Evolutionary conservation across 140 eudicot genomes (phyloP).

Genomic region (Anethum foeniculum): DNA sequence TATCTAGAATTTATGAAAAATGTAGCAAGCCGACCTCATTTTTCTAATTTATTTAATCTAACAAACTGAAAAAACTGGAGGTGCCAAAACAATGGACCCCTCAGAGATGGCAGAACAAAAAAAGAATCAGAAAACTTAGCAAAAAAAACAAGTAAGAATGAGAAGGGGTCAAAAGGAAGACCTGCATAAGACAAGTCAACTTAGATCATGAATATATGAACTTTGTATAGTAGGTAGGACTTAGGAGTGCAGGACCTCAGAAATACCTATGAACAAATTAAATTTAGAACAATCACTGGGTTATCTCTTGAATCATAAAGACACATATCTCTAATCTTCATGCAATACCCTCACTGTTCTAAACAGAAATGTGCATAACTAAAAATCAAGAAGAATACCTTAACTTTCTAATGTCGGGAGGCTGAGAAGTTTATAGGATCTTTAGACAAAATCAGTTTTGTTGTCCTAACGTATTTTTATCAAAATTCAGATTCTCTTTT

Average conservation of each 20-base stretch:
- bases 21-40: neutral
- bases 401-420: neutral
- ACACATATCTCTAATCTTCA: neutral
- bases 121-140: neutral
- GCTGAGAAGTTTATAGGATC: neutral
- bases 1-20: neutral
- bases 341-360: neutral
- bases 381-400: neutral
- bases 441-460: no score
- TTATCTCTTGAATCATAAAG: neutral
- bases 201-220: no score
- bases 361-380: neutral
- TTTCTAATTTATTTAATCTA: neutral
- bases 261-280: no score
- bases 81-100: neutral
- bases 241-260: neutral
- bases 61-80: neutral
- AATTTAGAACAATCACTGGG: neutral
- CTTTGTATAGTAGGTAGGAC: neutral
- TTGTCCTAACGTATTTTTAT: no score
- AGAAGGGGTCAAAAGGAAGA: neutral
- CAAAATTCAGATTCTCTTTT: no score
- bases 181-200: neutral
- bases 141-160: neutral
- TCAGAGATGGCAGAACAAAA: neutral